phyloP scores from a whole-genome alignment of 495 filamentous ascomycete genomes.

The Penicillium maclennaniae region DNA sequence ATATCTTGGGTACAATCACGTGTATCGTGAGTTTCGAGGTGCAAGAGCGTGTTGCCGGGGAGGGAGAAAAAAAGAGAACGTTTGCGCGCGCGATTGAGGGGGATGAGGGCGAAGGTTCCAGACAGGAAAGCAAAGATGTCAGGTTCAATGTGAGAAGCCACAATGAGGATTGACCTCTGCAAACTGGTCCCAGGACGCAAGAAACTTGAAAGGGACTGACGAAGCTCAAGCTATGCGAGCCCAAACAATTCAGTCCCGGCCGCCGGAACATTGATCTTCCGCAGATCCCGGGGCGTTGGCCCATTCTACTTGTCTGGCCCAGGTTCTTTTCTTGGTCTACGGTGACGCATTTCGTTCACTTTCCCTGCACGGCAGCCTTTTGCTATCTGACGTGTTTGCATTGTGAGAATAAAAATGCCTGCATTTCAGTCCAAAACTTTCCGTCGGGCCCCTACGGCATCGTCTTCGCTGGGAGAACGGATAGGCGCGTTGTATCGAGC shows the following conservation, averaged over 20 bases:
- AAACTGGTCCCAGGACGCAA: not conserved
- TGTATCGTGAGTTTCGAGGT: not conserved
- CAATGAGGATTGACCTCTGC: not conserved
- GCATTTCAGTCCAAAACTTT: slow-evolving; percentile 73
- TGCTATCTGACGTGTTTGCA: not conserved
- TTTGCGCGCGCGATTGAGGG: not conserved
- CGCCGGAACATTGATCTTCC: slow-evolving; percentile 22
- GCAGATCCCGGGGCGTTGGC: not conserved
- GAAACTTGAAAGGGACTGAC: not conserved
- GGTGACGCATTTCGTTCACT: not conserved
- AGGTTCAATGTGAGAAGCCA: not conserved
- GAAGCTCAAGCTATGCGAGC: slow-evolving; percentile 12
- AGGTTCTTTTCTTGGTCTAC: not conserved
- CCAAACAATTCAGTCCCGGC: slow-evolving; percentile 20
- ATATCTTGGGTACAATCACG: not conserved
- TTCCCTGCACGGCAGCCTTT: not conserved
- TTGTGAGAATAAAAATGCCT: slow-evolving; percentile 54
- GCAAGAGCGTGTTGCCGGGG: slow-evolving; percentile 1
- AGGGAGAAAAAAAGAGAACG: slow-evolving; percentile 16
- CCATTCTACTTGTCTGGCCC: not conserved
- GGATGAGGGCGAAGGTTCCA: not conserved
- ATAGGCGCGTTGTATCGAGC: slow-evolving; percentile 73
- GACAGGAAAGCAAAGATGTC: not conserved
- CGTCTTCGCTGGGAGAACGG: slow-evolving; percentile 54
- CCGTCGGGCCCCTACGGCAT: slow-evolving; percentile 43